phyloP scores from a whole-genome alignment of 331 rosid genomes.

The Prunus yedoensis region DNA sequence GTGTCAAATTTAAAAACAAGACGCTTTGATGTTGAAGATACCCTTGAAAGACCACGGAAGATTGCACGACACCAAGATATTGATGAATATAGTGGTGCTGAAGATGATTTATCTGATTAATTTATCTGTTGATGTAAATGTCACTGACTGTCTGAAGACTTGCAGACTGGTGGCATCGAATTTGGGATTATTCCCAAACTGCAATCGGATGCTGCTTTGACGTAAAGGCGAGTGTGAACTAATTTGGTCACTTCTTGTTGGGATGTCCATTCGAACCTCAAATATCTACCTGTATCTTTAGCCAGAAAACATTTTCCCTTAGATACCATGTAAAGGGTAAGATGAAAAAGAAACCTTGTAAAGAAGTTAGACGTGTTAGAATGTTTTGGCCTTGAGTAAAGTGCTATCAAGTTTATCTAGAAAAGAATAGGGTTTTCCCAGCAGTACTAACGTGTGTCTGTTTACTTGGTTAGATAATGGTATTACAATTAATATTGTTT shows the following conservation, averaged over 20 bases:
- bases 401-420: background rate
- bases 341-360: constrained; percentile 21
- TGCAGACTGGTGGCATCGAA: constrained; percentile 25
- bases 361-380: constrained; percentile 13
- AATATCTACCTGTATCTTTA: constrained; percentile 15
- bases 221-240: constrained; percentile 16
- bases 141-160: constrained; percentile 21
- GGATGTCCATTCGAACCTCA: constrained; percentile 25
- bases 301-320: constrained; percentile 27
- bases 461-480: background rate
- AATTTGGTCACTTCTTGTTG: constrained; percentile 1
- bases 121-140: constrained; percentile 27
- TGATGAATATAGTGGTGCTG: constrained; percentile 80
- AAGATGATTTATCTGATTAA: constrained; percentile 83
- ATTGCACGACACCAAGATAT: constrained; percentile 50
- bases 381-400: background rate
- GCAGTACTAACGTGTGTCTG: background rate
- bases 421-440: background rate
- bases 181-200: constrained; percentile 13
- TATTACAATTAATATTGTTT: background rate
- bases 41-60: constrained; percentile 57
- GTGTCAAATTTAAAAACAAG: constrained; percentile 45
- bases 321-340: constrained; percentile 27
- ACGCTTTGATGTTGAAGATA: constrained; percentile 64
- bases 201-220: constrained; percentile 21